Evolutionary conservation across 441 rosid species (phyloP).

Genomic region (Euphorbia neoarborescens): DNA sequence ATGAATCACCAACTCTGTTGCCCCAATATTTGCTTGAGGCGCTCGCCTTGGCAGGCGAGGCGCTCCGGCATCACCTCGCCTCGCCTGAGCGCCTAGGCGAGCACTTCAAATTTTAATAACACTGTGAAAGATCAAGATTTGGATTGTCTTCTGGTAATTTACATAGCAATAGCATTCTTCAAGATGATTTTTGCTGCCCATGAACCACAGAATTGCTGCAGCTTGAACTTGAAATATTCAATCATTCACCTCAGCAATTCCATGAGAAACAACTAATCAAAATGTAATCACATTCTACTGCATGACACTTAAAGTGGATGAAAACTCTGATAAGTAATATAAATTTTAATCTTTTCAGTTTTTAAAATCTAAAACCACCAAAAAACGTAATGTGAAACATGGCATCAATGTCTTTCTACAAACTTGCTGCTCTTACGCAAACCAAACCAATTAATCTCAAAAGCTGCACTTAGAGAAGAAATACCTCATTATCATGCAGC

Average conservation of each 20-base stretch:
- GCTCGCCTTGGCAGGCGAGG: no score
- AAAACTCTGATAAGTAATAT: not conserved
- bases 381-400: not conserved
- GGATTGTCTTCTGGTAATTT: not conserved
- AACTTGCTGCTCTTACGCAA: not conserved
- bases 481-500: constrained; percentile 46
- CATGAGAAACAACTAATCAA: not conserved
- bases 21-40: no score
- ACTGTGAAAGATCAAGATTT: no score
- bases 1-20: no score
- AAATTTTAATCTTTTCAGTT: not conserved
- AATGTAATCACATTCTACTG: not conserved
- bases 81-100: no score
- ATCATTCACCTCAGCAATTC: not conserved
- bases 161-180: not conserved
- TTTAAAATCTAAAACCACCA: not conserved
- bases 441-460: constrained; percentile 5
- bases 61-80: no score
- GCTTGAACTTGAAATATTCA: not conserved
- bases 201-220: not conserved
- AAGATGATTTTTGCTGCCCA: not conserved
- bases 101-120: no score
- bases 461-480: constrained; percentile 17
- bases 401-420: not conserved
- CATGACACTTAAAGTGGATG: not conserved